Base-by-base conservation (phyloP, 305 asterid species). In the Coffea humblotiana region DNA sequence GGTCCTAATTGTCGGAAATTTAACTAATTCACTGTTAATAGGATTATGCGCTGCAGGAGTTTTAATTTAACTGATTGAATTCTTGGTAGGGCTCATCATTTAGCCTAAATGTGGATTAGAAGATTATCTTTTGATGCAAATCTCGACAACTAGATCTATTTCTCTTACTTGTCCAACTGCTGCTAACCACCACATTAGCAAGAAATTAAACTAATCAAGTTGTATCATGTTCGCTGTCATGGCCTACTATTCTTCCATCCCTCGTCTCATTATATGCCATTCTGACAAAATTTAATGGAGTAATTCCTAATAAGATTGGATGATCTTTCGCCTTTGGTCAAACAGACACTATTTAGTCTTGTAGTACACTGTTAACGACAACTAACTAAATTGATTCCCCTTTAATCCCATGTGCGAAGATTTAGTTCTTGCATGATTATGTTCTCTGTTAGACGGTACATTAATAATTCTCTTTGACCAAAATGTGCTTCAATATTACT, bases 331-430 rank as follows among this genome's bases (percentile, higher is more conserved):
- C 80, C 51, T 25, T 45, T 64, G 76, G 80, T 78, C 83, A 80
- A 78, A 71, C 56, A 23, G 78, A 61, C 82, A 83, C 35, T 45
- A 35, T 67, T 74, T 35, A 65, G 78, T 73, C 45, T 72, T 60
- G 35, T 16, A 37, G 52, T 61, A 11, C 81, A 82, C 76, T 81
- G 78, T 82, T 69, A 58, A 48, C 49, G 43, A 70, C 87, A 83
- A 83, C 88, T 79, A 83, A 82, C 63, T 82, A 85, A 82, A 84
- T 89, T 82, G 88, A 86, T 86, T 88, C 88, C 82, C 84, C 81
- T 81, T 78, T 80, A 82, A 83, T 81, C 49, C 84, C 97, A 90
- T 89, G 93, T 90, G 97, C 88, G 82, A 81, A 84, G 88, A 89
- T 90, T 85, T 90, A 72, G 81, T 81, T 32, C 32, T 32, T 79